Conservation (phyloP, 2,329 filamentous ascomycete species). For the Fusarium floridanum region DNA sequence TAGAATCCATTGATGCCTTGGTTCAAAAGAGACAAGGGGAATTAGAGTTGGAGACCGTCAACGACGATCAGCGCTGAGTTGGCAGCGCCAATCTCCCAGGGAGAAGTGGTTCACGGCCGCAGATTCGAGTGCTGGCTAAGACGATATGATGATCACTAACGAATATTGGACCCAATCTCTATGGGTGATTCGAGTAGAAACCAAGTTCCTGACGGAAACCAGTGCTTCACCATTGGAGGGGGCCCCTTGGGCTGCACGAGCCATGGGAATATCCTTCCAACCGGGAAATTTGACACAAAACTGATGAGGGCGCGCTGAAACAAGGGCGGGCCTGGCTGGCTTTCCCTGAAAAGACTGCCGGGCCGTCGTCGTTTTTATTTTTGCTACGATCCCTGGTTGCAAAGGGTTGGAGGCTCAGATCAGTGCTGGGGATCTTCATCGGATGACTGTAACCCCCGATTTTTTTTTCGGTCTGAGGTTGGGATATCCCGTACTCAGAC, state of each 20-base stretch:
- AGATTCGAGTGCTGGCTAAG: constrained; percentile 3
- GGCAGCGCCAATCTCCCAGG: constrained; percentile 15
- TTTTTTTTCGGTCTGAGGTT: background rate
- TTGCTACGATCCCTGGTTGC: background rate
- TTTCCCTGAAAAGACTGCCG: constrained; percentile 3
- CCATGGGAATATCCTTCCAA: constrained; percentile 11
- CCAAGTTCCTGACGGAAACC: constrained; percentile 19
- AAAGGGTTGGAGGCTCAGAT: background rate
- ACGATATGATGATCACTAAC: constrained; percentile 13
- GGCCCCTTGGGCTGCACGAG: constrained; percentile 22
- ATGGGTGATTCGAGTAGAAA: constrained; percentile 1
- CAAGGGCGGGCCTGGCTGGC: constrained; percentile 21
- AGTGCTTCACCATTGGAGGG: constrained; percentile 40
- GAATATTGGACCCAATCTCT: background rate
- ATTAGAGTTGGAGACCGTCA: constrained; percentile 18
- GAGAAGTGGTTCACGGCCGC: constrained; percentile 15
- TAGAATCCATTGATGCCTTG: constrained; percentile 7
- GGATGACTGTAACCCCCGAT: background rate
- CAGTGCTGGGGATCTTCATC: background rate
- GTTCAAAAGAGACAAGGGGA: constrained; percentile 19
- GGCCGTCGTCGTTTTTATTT: background rate
- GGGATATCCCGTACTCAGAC: background rate
- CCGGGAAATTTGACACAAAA: constrained; percentile 29
- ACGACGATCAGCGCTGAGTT: constrained; percentile 35
- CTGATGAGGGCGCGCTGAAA: constrained; percentile 35